Conservation (phyloP, 768 basidiomycete species). For the Phlebiopsis flavidoalba region DNA sequence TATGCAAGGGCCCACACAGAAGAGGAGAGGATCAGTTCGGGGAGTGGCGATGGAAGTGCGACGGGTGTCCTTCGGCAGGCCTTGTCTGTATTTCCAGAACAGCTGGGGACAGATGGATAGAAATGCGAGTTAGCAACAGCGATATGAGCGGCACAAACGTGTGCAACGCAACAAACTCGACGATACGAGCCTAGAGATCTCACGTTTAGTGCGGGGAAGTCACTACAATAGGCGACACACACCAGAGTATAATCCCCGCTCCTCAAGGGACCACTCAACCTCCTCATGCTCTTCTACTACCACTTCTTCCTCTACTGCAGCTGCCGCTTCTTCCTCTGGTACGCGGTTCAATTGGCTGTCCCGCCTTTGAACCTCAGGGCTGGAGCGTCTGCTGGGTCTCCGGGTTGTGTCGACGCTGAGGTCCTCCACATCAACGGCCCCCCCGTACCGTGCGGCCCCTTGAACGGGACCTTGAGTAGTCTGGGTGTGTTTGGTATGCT, state of each 20-base stretch:
- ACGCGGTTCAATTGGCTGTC: slow-evolving; percentile 22
- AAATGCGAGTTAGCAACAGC: slow-evolving; percentile 40
- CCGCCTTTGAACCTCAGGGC: slow-evolving; percentile 21
- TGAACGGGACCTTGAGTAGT: background rate
- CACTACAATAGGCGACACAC: slow-evolving; percentile 9
- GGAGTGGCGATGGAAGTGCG: slow-evolving; percentile 55
- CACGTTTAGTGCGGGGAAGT: background rate
- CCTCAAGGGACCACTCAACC: slow-evolving; percentile 38
- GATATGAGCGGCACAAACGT: slow-evolving; percentile 52
- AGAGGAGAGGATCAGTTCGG: slow-evolving; percentile 57
- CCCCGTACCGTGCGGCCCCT: slow-evolving; percentile 1
- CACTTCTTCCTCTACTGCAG: slow-evolving; percentile 31
- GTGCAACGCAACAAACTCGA: slow-evolving; percentile 49
- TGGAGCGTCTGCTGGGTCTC: slow-evolving; percentile 14
- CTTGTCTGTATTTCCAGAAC: slow-evolving; percentile 34
- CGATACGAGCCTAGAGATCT: slow-evolving; percentile 53
- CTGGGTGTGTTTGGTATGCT: background rate
- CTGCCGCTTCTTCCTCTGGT: slow-evolving; percentile 20
- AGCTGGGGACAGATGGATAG: slow-evolving; percentile 46
- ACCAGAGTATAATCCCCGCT: slow-evolving; percentile 48
- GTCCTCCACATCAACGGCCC: background rate
- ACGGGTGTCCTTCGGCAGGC: slow-evolving; percentile 33
- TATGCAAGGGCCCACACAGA: slow-evolving; percentile 59
- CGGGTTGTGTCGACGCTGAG: background rate
- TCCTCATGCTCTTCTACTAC: slow-evolving; percentile 30